phyloP scores from a whole-genome alignment of 768 basidiomycete species.

The Boletales sp. region DNA sequence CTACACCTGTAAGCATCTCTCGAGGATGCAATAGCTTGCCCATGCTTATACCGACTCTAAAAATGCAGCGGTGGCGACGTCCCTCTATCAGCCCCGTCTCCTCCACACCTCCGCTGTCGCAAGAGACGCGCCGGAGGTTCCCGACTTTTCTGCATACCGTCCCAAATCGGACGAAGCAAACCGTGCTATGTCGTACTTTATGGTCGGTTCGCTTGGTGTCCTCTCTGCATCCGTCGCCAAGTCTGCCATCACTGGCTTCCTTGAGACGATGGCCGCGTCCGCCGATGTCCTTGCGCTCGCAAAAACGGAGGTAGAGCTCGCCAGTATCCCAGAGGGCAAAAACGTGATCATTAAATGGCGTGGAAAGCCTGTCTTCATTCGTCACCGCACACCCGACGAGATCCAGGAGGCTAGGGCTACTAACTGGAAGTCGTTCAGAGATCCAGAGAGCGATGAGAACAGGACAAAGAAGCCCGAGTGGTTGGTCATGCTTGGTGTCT shows the following conservation, averaged over 20 bases:
- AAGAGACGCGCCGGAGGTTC: constrained; percentile 76
- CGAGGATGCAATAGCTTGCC: constrained; percentile 5
- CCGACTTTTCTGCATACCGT: constrained; percentile 85
- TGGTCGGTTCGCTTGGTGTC: constrained; percentile 89
- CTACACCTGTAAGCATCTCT: constrained; percentile 50
- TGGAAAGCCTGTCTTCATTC: constrained; percentile 99
- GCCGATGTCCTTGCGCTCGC: constrained; percentile 97
- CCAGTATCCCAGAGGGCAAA: constrained; percentile 92
- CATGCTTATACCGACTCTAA: constrained; percentile 13
- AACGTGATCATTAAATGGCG: constrained; percentile 99
- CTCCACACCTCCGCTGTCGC: constrained; percentile 72
- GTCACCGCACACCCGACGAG: constrained; percentile 89
- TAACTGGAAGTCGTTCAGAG: constrained; percentile 86
- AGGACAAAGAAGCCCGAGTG: constrained; percentile 95
- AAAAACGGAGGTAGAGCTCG: constrained; percentile 94
- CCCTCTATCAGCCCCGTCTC: constrained; percentile 60
- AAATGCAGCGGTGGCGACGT: constrained; percentile 42
- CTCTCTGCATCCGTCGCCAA: constrained; percentile 94
- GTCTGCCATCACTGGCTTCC: constrained; percentile 89
- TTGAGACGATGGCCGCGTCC: constrained; percentile 94
- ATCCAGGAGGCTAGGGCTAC: constrained; percentile 85
- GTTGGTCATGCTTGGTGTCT: constrained; percentile 89
- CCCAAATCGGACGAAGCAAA: constrained; percentile 59
- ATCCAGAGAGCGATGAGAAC: constrained; percentile 87
- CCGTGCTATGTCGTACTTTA: constrained; percentile 82